Evolutionary conservation across 2,329 filamentous ascomycete genomes (phyloP).

Genomic region (Apiospora aurea): DNA sequence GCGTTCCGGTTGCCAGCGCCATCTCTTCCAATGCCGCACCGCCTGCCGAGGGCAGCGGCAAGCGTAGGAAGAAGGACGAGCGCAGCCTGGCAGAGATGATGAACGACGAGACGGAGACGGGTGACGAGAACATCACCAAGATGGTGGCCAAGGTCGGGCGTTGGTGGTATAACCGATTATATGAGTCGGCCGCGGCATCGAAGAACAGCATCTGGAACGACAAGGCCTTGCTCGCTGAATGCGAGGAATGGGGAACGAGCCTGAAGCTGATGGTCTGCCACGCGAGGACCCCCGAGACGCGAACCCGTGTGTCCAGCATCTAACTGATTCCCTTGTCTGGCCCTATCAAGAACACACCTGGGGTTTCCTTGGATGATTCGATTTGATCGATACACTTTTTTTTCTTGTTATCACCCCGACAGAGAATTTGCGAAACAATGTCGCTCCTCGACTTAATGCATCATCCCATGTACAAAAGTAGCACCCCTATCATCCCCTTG

Average conservation of each 20-base stretch:
- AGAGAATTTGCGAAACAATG: not conserved
- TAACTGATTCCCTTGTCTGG: conserved; percentile 37
- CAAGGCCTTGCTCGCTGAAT: conserved; percentile 77
- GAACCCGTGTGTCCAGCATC: conserved; percentile 55
- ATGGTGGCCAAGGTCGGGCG: conserved; percentile 91
- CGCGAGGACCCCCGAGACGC: conserved; percentile 76
- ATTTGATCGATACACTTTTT: not conserved
- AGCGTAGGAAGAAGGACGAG: conserved; percentile 51
- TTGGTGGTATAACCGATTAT: conserved; percentile 97
- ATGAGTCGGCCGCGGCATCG: conserved; percentile 71
- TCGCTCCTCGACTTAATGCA: conserved; percentile 7
- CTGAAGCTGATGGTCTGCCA: conserved; percentile 92
- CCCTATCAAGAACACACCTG: not conserved
- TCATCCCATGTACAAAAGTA: not conserved
- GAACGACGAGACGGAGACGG: conserved; percentile 70
- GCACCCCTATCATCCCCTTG: not conserved
- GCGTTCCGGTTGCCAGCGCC: conserved; percentile 72
- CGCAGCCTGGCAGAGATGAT: conserved; percentile 75
- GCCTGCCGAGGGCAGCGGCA: conserved; percentile 38
- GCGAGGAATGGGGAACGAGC: conserved; percentile 84
- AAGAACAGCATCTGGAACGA: conserved; percentile 80
- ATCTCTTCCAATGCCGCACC: conserved; percentile 41
- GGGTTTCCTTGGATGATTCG: conserved; percentile 5
- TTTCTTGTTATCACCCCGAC: conserved; percentile 25
- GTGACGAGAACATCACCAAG: conserved; percentile 87